phyloP scores from a whole-genome alignment of 1,284 basidiomycete species.

The Porogramme epimiltina region DNA sequence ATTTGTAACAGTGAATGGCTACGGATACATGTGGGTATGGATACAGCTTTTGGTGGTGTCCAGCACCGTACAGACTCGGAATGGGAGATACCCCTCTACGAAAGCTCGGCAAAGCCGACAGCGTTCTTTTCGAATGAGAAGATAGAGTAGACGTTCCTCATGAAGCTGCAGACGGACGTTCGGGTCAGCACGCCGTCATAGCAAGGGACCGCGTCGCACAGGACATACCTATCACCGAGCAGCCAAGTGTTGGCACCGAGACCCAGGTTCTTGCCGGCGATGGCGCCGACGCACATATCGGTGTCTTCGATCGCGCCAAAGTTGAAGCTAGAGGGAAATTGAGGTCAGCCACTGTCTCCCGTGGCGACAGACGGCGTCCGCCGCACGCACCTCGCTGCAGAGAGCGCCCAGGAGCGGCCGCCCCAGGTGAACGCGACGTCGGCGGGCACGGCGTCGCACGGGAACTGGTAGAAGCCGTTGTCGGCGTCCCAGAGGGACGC shows the following conservation, averaged over 20 bases:
- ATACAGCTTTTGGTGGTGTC: neutral
- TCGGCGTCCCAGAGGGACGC: slow-evolving; percentile 30
- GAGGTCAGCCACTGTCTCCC: no score
- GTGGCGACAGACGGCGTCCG: no score
- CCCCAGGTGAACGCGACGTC: slow-evolving; percentile 34
- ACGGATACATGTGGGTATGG: neutral
- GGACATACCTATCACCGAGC: slow-evolving; percentile 28
- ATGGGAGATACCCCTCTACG: neutral
- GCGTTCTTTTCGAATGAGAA: slow-evolving; percentile 20
- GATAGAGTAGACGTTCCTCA: slow-evolving; percentile 24
- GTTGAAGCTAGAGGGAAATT: slow-evolving; percentile 22
- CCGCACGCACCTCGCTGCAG: slow-evolving; percentile 28
- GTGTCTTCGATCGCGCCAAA: slow-evolving; percentile 21
- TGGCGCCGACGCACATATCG: slow-evolving; percentile 29
- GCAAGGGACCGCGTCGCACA: no score
- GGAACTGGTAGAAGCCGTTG: slow-evolving; percentile 33
- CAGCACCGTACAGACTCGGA: neutral
- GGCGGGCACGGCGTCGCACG: slow-evolving; percentile 25
- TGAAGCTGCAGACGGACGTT: neutral
- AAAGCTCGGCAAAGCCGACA: slow-evolving; percentile 27
- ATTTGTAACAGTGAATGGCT: neutral
- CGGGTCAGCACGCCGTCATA: neutral
- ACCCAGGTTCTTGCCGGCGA: slow-evolving; percentile 26
- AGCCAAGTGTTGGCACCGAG: slow-evolving; percentile 30
- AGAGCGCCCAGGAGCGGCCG: slow-evolving; percentile 31